Percentiles rank a stretch among this genome's conserved stretches.
Conservation (phyloP, 768 basidiomycete genomes). For the Lactarius psammicola region DNA sequence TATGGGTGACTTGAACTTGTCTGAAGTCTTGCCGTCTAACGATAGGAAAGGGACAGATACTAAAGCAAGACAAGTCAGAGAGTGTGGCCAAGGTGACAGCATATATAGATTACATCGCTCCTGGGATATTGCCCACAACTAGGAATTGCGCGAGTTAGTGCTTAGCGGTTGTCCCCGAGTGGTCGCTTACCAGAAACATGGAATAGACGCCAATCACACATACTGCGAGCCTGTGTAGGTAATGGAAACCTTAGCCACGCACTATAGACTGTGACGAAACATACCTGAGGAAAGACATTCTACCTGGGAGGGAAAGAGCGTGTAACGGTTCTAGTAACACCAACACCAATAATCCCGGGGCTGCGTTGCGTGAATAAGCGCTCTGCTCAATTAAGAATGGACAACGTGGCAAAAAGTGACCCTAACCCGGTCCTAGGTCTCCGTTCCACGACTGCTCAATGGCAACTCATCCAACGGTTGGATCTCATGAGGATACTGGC, state of each 20-base stretch:
- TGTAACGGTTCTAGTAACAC: not conserved
- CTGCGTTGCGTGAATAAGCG: not conserved
- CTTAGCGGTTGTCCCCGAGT: not conserved
- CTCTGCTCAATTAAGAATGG: not conserved
- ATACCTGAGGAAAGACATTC: conserved; percentile 25
- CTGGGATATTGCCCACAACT: conserved; percentile 93
- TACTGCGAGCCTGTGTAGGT: conserved; percentile 18
- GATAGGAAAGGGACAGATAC: conserved; percentile 84
- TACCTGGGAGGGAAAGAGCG: not conserved
- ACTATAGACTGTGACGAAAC: not conserved
- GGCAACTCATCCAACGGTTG: conserved; percentile 2
- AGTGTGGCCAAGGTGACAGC: not conserved
- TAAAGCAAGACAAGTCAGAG: conserved; percentile 34
- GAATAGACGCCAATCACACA: conserved; percentile 30
- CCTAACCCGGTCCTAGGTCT: conserved; percentile 17
- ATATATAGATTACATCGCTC: conserved; percentile 66
- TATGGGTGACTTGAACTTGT: conserved; percentile 82
- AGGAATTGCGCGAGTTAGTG: conserved; percentile 7
- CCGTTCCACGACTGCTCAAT: not conserved
- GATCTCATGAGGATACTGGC: not conserved
- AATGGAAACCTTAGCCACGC: not conserved
- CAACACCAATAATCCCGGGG: not conserved
- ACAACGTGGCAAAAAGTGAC: conserved; percentile 15
- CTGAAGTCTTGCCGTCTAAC: conserved; percentile 56
- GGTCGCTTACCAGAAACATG: conserved; percentile 28